These are phyloP conservation scores for Trypanosoma caninum DNA, from an alignment of 208 protist genomes.

Conservation along the genomic window DNA sequence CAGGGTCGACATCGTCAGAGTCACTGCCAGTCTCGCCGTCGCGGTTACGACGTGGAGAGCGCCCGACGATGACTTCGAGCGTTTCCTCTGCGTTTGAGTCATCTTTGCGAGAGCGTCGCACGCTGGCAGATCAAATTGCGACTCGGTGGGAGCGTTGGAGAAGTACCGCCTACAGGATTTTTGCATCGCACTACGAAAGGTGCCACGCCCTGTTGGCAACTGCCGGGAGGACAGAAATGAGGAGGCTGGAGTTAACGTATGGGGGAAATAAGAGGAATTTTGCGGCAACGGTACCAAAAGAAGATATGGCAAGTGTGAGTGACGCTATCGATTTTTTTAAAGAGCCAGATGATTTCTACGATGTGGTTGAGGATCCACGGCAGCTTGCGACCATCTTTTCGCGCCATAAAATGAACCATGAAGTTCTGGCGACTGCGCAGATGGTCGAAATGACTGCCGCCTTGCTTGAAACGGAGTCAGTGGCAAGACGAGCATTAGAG, in stretches of 20 bases:
- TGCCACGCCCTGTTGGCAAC: not conserved
- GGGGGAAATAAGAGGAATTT: not conserved
- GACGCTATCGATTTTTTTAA: too few relatives aligned
- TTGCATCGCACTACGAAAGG: constrained; percentile 27
- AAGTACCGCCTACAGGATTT: constrained; percentile 11
- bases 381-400: too few relatives aligned
- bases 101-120: constrained; percentile 15
- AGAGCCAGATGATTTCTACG: too few relatives aligned
- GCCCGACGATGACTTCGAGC: not conserved
- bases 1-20: not conserved
- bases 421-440: not conserved
- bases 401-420: not conserved
- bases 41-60: not conserved
- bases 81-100: constrained; percentile 6
- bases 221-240: too few relatives aligned
- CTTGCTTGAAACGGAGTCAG: not conserved
- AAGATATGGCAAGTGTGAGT: not conserved
- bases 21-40: not conserved
- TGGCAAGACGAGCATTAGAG: not conserved
- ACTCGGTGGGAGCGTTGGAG: constrained; percentile 21
- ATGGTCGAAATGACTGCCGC: not conserved
- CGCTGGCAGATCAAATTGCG: constrained; percentile 12
- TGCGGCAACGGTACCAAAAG: too few relatives aligned
- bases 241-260: not conserved
- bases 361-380: too few relatives aligned